These are phyloP conservation scores for Wallacemonas sp. DNA, from an alignment of 208 protist species.

Conservation along the genomic window DNA sequence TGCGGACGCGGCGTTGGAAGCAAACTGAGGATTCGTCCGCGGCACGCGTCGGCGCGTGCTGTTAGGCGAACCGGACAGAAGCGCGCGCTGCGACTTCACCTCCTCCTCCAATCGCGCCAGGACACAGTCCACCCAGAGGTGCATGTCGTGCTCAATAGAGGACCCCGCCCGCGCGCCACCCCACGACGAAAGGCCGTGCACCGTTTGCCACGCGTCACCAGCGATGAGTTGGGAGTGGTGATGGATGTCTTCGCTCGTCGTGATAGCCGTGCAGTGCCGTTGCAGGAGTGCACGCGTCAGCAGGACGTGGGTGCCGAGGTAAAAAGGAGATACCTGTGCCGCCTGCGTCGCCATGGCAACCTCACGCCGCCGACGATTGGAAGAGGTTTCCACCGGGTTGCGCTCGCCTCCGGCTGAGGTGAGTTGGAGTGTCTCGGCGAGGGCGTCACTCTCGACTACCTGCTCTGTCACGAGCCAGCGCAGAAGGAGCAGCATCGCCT, in stretches of 20 bases:
- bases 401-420: neutral
- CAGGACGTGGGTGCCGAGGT: conserved; percentile 55
- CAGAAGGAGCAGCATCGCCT: conserved; percentile 39
- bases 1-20: neutral
- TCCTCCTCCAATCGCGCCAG: neutral
- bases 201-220: neutral
- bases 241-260: neutral
- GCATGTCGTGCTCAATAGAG: conserved; percentile 13
- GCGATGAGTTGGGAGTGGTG: neutral
- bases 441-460: conserved; percentile 21
- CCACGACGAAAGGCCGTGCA: neutral
- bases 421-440: conserved; percentile 26
- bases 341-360: conserved; percentile 22
- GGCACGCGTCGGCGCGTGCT: neutral
- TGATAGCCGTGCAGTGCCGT: conserved; percentile 9
- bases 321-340: conserved; percentile 42
- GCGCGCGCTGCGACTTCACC: no score
- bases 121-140: conserved; percentile 32
- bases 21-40: no score
- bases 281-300: conserved; percentile 48
- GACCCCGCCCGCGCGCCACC: neutral
- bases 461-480: conserved; percentile 40
- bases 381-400: no score
- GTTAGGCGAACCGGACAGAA: no score
- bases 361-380: neutral